These are phyloP conservation scores for Chytriomyces hyalinus DNA, from an alignment of 192 early-diverging fungal genomes.

Conservation along the genomic window DNA sequence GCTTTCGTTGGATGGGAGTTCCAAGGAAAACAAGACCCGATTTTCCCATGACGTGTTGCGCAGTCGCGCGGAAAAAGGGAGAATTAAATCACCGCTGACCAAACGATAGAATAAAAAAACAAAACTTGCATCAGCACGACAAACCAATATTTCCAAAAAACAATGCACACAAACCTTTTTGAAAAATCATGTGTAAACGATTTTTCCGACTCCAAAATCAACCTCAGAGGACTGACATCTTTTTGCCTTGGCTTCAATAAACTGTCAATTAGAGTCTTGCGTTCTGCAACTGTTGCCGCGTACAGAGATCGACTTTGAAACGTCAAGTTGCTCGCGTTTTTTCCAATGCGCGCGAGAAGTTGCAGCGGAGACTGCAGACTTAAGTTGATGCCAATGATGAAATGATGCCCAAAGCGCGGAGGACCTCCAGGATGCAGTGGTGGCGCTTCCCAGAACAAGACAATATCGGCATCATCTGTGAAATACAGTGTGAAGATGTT, in stretches of 20 bases:
- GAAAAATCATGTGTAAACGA: slow-evolving; percentile 43
- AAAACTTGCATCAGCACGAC: not conserved
- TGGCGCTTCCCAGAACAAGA: slow-evolving; percentile 75
- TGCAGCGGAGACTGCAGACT: slow-evolving; percentile 66
- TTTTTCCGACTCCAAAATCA: slow-evolving; percentile 58
- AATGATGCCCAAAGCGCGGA: slow-evolving; percentile 79
- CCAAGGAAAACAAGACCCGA: slow-evolving; percentile 59
- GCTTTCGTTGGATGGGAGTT: slow-evolving; percentile 48
- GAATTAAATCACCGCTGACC: slow-evolving; percentile 56
- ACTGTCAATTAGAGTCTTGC: slow-evolving; percentile 64
- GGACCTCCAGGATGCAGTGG: slow-evolving; percentile 32
- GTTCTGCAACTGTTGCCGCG: slow-evolving; percentile 72
- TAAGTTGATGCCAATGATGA: slow-evolving; percentile 90
- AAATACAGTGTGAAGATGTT: slow-evolving; percentile 84
- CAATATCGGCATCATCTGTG: slow-evolving; percentile 86
- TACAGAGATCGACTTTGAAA: slow-evolving; percentile 64
- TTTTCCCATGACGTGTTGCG: slow-evolving; percentile 79
- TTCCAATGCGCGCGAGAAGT: slow-evolving; percentile 36
- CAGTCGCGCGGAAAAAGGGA: slow-evolving; percentile 62
- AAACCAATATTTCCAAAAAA: not conserved
- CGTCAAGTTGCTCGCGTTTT: slow-evolving; percentile 32
- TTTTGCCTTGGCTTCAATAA: slow-evolving; percentile 65
- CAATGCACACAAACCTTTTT: not conserved
- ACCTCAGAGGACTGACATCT: slow-evolving; percentile 72
- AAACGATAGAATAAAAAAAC: not conserved